Base-by-base conservation (phyloP, 2,329 filamentous ascomycete genomes). In the Zelopaecilomyces penicillatus region DNA sequence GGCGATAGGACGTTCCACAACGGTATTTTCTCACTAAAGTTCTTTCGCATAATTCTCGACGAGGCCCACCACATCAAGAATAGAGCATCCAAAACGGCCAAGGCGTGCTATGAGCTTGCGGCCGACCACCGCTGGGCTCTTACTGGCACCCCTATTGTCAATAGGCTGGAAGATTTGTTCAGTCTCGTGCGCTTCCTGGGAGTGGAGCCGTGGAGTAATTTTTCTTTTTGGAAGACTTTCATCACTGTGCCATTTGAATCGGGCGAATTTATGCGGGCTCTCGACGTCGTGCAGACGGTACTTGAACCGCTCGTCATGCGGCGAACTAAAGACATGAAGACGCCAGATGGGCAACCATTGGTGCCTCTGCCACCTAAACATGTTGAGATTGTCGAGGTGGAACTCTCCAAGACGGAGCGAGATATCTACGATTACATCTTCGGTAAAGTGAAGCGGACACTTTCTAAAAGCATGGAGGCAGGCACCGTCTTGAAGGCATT, bases 171-270 rank as follows among this genome's bases (percentile, higher is more conserved):
- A 62, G 93, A 97, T 64, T 69, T 98, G 10, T 97, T 96, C 67
- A 95, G 87, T 57, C 68, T 98, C 33, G 87, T 97, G 9, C 82
- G 87, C 3, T 98, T 97, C 65, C 70, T 98, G 8, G 83, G 87
- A 45, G 93, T 98, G 4, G 91, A 97, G 61, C 93, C 93, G 0
- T 98, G 93, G 93, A 93, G 85, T 57, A 97, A 97, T 62, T 98
- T 98, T 63, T 95, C 90, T 0, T 98, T 95, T 67, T 98, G 93
- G 93, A 90, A 90, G 61, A 97, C 93, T 0, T 98, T 98, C 62
- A 97, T 98, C 58, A 98, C 93, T 0, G 83, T 95, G 1, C 93
- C 93, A 0, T 98, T 98, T 52, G 93, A 98, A 63, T 91, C 88
- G 0, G 93, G 93, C 53, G 86, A 98, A 51, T 96, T 95, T 59